These are phyloP conservation scores for Mycena indigotica DNA, from an alignment of 768 basidiomycete species.

Conservation along the genomic window DNA sequence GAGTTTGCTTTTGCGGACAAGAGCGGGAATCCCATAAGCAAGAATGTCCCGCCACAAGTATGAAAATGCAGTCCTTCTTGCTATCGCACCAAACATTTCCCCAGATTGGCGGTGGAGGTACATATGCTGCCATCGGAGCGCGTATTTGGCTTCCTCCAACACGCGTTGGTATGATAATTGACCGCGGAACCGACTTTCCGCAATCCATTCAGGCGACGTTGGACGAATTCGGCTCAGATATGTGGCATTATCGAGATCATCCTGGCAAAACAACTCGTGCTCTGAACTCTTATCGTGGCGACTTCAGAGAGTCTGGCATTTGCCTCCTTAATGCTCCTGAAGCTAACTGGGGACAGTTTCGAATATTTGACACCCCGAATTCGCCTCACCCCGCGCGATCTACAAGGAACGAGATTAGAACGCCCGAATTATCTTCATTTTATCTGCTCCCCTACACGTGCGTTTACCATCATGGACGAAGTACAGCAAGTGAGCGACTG, in stretches of 20 bases:
- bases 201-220: conserved; percentile 54
- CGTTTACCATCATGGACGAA: conserved; percentile 66
- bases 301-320: conserved; percentile 60
- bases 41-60: not conserved
- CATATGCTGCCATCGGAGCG: conserved; percentile 78
- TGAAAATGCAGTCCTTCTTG: no score
- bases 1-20: conserved; percentile 66
- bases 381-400: conserved; percentile 71
- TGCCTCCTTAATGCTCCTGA: conserved; percentile 2
- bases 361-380: conserved; percentile 74
- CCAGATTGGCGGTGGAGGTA: conserved; percentile 89
- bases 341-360: conserved; percentile 51
- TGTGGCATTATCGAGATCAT: conserved; percentile 78
- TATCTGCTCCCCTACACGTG: conserved; percentile 80
- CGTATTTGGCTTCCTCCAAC: conserved; percentile 77
- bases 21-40: conserved; percentile 43
- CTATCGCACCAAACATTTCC: no score
- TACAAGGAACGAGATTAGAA: conserved; percentile 54
- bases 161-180: conserved; percentile 80
- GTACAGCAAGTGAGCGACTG: conserved; percentile 55
- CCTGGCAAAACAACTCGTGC: conserved; percentile 67
- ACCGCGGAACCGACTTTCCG: conserved; percentile 80
- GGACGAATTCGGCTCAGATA: conserved; percentile 63
- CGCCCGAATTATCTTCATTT: conserved; percentile 69
- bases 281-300: conserved; percentile 74